Conservation (phyloP, 2,329 filamentous ascomycete species). For the Verticillium longisporum region DNA sequence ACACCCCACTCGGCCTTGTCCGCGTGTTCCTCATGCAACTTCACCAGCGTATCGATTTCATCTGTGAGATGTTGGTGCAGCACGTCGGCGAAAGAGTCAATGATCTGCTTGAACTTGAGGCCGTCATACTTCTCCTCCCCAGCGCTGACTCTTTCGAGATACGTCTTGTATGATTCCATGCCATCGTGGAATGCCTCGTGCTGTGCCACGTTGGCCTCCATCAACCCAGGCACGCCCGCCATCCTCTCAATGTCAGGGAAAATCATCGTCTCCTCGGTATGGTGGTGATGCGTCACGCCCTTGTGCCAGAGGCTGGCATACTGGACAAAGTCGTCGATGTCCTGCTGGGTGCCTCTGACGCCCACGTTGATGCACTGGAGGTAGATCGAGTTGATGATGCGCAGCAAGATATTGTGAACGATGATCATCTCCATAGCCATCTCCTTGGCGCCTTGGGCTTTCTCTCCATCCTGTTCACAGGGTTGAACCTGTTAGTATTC, state of each 20-base stretch:
- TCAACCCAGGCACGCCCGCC: slow-evolving; percentile 17
- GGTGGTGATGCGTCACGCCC: slow-evolving; percentile 22
- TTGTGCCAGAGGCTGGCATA: slow-evolving; percentile 17
- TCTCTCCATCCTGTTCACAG: slow-evolving; percentile 9
- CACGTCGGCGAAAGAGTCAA: slow-evolving; percentile 26
- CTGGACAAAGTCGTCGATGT: slow-evolving; percentile 19
- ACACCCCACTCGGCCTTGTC: slow-evolving; percentile 25
- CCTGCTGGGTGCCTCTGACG: slow-evolving; percentile 9
- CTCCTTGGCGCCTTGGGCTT: slow-evolving; percentile 12
- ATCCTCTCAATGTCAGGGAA: slow-evolving; percentile 24
- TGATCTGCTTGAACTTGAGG: slow-evolving; percentile 17
- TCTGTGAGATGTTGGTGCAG: slow-evolving; percentile 28
- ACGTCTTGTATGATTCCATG: slow-evolving; percentile 21
- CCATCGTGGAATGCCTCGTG: slow-evolving; percentile 25
- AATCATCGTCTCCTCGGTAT: slow-evolving; percentile 22
- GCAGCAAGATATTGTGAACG: slow-evolving; percentile 22
- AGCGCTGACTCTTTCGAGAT: slow-evolving; percentile 20
- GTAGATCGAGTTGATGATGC: slow-evolving; percentile 20
- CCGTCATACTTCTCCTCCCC: slow-evolving; percentile 24
- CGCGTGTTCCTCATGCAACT: slow-evolving; percentile 21
- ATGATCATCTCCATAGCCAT: slow-evolving; percentile 21
- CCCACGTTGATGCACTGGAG: slow-evolving; percentile 17
- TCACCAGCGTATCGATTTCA: slow-evolving; percentile 29
- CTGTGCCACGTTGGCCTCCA: slow-evolving; percentile 25
- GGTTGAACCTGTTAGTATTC: neutral